Percentiles rank a stretch among this genome's conserved stretches.
Conservation (phyloP, 257 asterid genomes). For the Capsicum rhomboideum region DNA sequence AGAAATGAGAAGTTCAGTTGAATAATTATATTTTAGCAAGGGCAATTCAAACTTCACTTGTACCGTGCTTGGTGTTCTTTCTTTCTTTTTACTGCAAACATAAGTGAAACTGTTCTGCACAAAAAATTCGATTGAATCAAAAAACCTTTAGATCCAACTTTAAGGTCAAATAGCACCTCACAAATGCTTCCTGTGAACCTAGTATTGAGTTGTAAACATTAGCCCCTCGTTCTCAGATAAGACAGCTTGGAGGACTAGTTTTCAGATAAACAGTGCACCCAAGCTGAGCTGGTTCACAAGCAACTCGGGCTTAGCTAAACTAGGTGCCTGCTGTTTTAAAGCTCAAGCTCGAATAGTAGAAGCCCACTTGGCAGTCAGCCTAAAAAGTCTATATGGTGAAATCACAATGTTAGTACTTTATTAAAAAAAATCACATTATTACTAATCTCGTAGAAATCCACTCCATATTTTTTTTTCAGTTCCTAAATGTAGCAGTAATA, state of each 20-base stretch:
- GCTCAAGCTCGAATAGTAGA: neutral
- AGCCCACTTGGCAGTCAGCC: neutral
- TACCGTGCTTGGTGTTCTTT: neutral
- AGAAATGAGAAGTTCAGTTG: neutral
- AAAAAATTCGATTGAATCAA: neutral
- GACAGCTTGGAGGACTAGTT: neutral
- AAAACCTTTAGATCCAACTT: neutral
- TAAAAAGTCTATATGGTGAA: neutral
- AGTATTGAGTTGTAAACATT: neutral
- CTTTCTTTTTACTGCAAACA: neutral
- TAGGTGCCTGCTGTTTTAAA: neutral
- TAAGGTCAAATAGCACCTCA: neutral
- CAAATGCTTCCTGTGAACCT: neutral
- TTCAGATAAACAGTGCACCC: neutral
- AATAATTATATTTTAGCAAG: neutral
- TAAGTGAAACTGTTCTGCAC: neutral
- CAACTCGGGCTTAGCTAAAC: neutral
- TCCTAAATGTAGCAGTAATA: neutral
- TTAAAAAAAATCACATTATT: neutral
- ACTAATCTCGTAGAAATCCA: neutral
- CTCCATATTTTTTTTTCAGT: neutral
- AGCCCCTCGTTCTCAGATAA: neutral
- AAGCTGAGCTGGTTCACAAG: neutral
- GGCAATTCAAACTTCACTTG: neutral
- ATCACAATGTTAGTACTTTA: neutral